Percentiles rank a stretch among this genome's conserved stretches.
Conservation (phyloP, 768 basidiomycete genomes). For the Exsudoporus frostii region DNA sequence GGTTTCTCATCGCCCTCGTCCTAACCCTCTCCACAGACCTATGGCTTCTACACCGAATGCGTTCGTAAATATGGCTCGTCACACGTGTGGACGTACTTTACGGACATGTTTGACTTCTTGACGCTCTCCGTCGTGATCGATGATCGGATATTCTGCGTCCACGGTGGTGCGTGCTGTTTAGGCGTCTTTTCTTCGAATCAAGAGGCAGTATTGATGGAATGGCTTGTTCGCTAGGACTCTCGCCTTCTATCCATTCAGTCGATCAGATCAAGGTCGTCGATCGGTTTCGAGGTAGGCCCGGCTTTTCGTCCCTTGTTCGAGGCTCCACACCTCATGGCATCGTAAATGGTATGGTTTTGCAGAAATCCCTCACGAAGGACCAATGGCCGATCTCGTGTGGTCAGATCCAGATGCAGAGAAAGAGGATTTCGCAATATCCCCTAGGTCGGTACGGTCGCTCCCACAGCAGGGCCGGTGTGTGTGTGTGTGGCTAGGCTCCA, state of each 20-base stretch:
- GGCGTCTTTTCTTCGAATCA: background rate
- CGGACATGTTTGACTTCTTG: constrained; percentile 99
- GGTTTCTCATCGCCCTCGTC: background rate
- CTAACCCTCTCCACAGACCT: constrained; percentile 60
- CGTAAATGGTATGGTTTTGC: constrained; percentile 10
- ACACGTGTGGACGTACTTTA: constrained; percentile 98
- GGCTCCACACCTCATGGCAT: constrained; percentile 22
- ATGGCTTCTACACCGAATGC: constrained; percentile 99
- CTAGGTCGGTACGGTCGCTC: constrained; percentile 57
- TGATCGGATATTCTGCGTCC: constrained; percentile 98
- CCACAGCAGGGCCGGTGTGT: constrained; percentile 5
- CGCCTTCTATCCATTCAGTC: constrained; percentile 97
- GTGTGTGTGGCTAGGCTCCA: constrained; percentile 8
- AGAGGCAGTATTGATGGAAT: constrained; percentile 1
- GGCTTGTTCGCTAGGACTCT: constrained; percentile 60
- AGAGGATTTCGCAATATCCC: constrained; percentile 98
- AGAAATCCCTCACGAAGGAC: constrained; percentile 99
- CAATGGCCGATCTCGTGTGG: constrained; percentile 99
- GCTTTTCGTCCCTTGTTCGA: constrained; percentile 19
- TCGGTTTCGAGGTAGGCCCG: constrained; percentile 81
- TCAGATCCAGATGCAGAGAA: constrained; percentile 99
- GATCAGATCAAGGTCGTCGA: constrained; percentile 99
- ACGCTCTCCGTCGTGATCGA: constrained; percentile 98
- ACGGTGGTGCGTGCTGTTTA: constrained; percentile 66
- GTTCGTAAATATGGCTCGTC: constrained; percentile 95